These are phyloP conservation scores for Oehlia diaphana DNA, from an alignment of 192 early-diverging fungal species.

Conservation along the genomic window DNA sequence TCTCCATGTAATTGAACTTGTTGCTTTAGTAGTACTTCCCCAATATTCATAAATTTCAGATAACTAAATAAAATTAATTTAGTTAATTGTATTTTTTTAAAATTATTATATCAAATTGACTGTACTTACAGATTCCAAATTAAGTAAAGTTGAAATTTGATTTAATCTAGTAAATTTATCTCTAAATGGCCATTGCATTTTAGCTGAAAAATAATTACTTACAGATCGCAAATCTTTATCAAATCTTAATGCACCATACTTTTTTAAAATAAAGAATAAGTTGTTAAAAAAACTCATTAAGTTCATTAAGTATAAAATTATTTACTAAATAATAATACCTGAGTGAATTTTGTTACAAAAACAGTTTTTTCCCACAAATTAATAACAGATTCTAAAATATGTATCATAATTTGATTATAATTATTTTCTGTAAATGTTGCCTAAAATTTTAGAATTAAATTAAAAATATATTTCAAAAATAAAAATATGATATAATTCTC, in stretches of 20 bases:
- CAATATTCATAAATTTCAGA: slow-evolving; percentile 74
- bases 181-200: slow-evolving; percentile 62
- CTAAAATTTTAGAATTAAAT: slow-evolving; percentile 24
- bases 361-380: slow-evolving; percentile 88
- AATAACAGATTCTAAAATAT: slow-evolving; percentile 68
- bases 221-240: slow-evolving; percentile 88
- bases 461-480: background rate
- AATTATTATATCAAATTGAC: background rate
- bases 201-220: slow-evolving; percentile 60
- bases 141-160: slow-evolving; percentile 83
- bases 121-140: slow-evolving; percentile 64
- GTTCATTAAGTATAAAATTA: background rate
- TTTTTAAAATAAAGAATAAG: slow-evolving; percentile 22
- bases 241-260: slow-evolving; percentile 88
- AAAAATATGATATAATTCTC: background rate
- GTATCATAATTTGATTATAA: slow-evolving; percentile 61
- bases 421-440: slow-evolving; percentile 68
- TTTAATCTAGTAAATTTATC: slow-evolving; percentile 80
- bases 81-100: background rate
- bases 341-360: slow-evolving; percentile 84
- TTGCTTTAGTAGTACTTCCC: slow-evolving; percentile 51
- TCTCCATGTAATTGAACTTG: slow-evolving; percentile 67
- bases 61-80: slow-evolving; percentile 32
- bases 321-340: slow-evolving; percentile 41
- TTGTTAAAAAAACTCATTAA: background rate